Evolutionary conservation across 345 rosid species (phyloP), one percentile per base, ranked within the genome.

Genomic region (Euphorbia peplus): DNA sequence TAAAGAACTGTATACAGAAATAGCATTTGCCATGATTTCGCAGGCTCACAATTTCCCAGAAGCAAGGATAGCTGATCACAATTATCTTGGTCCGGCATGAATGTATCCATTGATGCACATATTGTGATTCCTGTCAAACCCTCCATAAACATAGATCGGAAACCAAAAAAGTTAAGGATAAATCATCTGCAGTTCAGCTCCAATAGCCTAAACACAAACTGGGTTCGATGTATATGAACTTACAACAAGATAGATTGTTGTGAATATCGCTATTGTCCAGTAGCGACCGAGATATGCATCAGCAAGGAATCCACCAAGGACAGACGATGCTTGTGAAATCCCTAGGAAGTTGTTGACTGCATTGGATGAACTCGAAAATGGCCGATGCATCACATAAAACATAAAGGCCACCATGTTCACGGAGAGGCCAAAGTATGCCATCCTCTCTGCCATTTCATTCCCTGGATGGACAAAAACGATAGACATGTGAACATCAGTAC

Each of bases 201-300:
- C 10, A 37, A 12, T 9, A 41, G 47, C 24, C 21, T 29, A 51
- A 24, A 57, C 30, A 51, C 19, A 14, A n/a, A 32, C 32, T 8
- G 42, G 4, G 1, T 22, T 47, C 16, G 19, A 41, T 28, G 8
- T 19, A 46, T 16, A 46, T 21, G 14, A 13, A 62, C 88, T 81
- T 67, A 90, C 98, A 62, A 70, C 74, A 73, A 93, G 95, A 83
- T 93, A 93, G 73, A 90, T 79, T 9, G 91, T 90, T 14, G 97
- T 84, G 90, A 93, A 93, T 68, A 90, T 87, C 32, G 97, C 93
- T 51, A 93, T 93, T 0, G 97, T 93, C 97, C 97, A 86, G 60
- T 90, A 93, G 56, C 98, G 85, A 56, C 98, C 97, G 28, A 88
- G 91, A 83, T 93, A 93, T 8, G 98, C 98, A 57, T 93, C 98